Evolutionary conservation across 768 basidiomycete species (phyloP), one percentile per base, ranked within the genome.

Genomic region (Tubosaeta brunneosetosa): DNA sequence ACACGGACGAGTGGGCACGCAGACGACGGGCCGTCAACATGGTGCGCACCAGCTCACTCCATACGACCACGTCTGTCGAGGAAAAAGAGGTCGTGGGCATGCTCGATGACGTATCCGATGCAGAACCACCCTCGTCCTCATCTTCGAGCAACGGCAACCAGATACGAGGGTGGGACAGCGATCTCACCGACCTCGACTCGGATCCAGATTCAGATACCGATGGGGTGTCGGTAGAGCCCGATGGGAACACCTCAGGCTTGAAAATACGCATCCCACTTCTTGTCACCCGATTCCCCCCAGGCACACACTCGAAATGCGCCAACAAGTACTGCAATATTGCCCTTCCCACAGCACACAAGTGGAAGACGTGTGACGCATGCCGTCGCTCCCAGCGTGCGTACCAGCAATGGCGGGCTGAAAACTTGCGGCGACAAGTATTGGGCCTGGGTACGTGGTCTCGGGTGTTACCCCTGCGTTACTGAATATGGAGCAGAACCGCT

Each of bases 341-440:
- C 6, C 57, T 79, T 26, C 61, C 69, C 2, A 47, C 47, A 17
- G 65, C 58, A 7, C 69, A 73, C 52, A 66, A 61, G 1, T 74
- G 74, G 75, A 77, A 78, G 56, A 70, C 66, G 9, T 79, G 77
- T 42, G 68, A 72, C 6, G 50, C 71, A 3, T 78, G 77, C 55
- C 72, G 77, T 13, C 55, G 65, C n/a, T 64, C 65, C 19, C 65
- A 66, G 25, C 65, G 75, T 6, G 50, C 64, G 31, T 74, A 73
- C 53, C 74, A 75, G 52, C 57, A 66, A 13, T 60, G 58, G 40
- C 70, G 68, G 9, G 58, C 66, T 48, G 67, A 61, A 22, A 55
- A 55, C 31, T 22, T 22, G 3, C 56, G 53, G 34, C 49, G 53
- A 26, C 11, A 29, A 11, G 7, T 52, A 7, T 16, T 52, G 8